Evolutionary conservation across 352 stramenopile genomes (phyloP).

Genomic region (Peronospora belbahrii): DNA sequence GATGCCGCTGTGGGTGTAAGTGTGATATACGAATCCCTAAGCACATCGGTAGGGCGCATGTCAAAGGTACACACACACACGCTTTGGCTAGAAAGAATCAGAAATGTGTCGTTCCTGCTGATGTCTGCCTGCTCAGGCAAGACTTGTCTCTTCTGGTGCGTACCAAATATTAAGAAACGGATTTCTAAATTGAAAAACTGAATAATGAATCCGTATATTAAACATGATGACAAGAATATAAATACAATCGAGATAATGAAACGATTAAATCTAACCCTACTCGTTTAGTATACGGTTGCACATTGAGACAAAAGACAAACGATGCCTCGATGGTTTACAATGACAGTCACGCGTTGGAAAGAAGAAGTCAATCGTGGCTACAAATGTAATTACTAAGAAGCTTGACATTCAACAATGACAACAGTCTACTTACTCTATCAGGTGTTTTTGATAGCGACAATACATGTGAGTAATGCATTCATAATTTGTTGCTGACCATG

Average conservation of each 20-base stretch:
- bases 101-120: slow-evolving; percentile 15
- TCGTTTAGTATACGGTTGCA: too few relatives aligned
- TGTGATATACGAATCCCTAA: slow-evolving; percentile 41
- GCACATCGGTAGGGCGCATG: slow-evolving; percentile 15
- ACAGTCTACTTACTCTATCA: too few relatives aligned
- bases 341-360: too few relatives aligned
- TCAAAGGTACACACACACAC: not conserved
- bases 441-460: too few relatives aligned
- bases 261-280: not conserved
- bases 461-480: too few relatives aligned
- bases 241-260: not conserved
- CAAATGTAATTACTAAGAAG: too few relatives aligned
- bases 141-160: slow-evolving; percentile 2
- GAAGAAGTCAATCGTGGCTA: too few relatives aligned
- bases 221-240: not conserved
- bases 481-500: too few relatives aligned
- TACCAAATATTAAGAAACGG: not conserved
- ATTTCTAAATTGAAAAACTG: not conserved
- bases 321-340: too few relatives aligned
- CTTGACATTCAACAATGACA: too few relatives aligned
- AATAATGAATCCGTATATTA: not conserved
- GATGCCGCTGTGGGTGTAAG: slow-evolving; percentile 38
- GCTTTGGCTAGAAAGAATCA: not conserved
- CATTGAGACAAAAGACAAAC: too few relatives aligned
- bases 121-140: slow-evolving; percentile 1